These are phyloP conservation scores for Malbranchea cinnamomea DNA, from an alignment of 2,329 filamentous ascomycete species.

Conservation along the genomic window DNA sequence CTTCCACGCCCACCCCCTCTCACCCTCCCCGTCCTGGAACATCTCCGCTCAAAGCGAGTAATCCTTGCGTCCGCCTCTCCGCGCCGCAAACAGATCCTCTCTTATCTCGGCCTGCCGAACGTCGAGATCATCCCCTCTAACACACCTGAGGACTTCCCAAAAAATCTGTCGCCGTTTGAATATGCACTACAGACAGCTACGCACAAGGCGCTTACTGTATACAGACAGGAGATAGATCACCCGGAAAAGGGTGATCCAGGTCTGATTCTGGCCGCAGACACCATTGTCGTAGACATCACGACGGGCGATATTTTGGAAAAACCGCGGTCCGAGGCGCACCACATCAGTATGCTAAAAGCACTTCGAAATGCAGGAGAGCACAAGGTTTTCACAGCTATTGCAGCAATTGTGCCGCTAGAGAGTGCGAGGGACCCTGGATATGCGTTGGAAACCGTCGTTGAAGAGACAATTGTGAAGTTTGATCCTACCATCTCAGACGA, in stretches of 20 bases:
- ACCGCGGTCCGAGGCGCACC: slow-evolving; percentile 64
- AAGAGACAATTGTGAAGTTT: slow-evolving; percentile 87
- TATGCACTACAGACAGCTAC: slow-evolving; percentile 82
- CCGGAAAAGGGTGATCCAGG: slow-evolving; percentile 52
- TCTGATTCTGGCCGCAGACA: slow-evolving; percentile 81
- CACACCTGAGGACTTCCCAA: slow-evolving; percentile 73
- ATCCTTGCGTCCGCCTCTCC: slow-evolving; percentile 87
- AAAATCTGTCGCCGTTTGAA: slow-evolving; percentile 65
- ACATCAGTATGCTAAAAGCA: slow-evolving; percentile 68
- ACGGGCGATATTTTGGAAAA: slow-evolving; percentile 78
- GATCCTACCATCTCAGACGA: slow-evolving; percentile 63
- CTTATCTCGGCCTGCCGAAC: slow-evolving; percentile 61
- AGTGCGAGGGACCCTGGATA: slow-evolving; percentile 78
- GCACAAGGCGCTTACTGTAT: slow-evolving; percentile 68
- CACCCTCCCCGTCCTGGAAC: slow-evolving; percentile 61
- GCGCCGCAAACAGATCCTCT: slow-evolving; percentile 64
- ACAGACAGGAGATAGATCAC: slow-evolving; percentile 43
- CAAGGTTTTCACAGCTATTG: slow-evolving; percentile 74
- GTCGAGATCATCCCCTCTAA: slow-evolving; percentile 74
- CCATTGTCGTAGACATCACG: slow-evolving; percentile 60
- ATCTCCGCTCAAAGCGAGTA: slow-evolving; percentile 63
- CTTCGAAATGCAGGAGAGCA: slow-evolving; percentile 65
- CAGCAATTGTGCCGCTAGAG: slow-evolving; percentile 65
- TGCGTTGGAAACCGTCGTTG: slow-evolving; percentile 61
- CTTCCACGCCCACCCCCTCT: slow-evolving; percentile 42